Conservation (phyloP, 2,329 filamentous ascomycete species). For the Diaporthe nobilis region DNA sequence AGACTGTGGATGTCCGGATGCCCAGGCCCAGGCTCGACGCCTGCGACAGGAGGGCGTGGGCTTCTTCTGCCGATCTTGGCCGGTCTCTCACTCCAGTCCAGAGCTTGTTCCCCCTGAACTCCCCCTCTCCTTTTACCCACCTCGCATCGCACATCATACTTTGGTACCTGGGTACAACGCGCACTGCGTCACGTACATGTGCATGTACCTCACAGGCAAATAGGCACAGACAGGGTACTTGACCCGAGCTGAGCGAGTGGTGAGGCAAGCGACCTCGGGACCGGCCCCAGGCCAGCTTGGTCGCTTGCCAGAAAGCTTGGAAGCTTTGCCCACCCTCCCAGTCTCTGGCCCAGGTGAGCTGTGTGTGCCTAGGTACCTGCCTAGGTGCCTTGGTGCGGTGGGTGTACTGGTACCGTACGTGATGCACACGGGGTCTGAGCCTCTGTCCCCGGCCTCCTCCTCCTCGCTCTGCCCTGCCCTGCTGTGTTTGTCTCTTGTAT, state of each 20-base stretch:
- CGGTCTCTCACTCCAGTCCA: conserved; percentile 9
- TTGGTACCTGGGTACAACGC: conserved; percentile 16
- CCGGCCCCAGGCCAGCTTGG: conserved; percentile 6
- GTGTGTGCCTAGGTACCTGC: background rate
- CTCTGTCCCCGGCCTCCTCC: background rate
- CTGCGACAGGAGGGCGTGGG: conserved; percentile 19
- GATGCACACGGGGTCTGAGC: conserved; percentile 7
- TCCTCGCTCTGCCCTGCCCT: background rate
- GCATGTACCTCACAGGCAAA: conserved; percentile 7
- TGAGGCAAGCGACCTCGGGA: conserved; percentile 27
- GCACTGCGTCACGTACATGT: background rate
- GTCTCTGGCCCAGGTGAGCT: conserved; percentile 11
- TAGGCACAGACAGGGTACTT: conserved; percentile 1
- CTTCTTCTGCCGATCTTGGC: conserved; percentile 31
- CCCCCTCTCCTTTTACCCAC: conserved; percentile 16
- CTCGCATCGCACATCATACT: background rate
- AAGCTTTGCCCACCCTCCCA: conserved; percentile 21
- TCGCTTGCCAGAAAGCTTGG: conserved; percentile 8
- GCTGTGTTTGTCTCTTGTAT: background rate
- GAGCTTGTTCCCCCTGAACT: background rate
- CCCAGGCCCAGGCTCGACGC: background rate
- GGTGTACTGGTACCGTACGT: background rate
- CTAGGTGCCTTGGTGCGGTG: background rate
- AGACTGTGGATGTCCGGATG: conserved; percentile 6
- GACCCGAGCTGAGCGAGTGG: conserved; percentile 19